phyloP scores from a whole-genome alignment of 768 basidiomycete genomes.

The Mycena rebaudengoi region DNA sequence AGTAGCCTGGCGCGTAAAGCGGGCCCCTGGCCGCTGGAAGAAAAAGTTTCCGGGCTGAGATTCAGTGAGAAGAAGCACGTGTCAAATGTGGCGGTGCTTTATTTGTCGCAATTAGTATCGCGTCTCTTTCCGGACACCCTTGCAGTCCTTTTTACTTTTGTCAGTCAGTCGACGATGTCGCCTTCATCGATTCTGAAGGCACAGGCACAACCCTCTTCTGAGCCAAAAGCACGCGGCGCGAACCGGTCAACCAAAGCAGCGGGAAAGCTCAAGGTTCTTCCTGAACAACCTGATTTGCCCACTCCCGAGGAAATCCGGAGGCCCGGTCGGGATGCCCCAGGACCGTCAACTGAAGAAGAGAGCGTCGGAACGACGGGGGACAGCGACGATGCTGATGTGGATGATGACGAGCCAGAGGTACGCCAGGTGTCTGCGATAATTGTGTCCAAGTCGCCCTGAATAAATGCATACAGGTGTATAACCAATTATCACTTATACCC shows the following conservation, averaged over 20 bases:
- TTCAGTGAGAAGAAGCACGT: too few relatives aligned
- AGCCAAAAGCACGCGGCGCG: slow-evolving; percentile 72
- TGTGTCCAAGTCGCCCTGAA: not conserved
- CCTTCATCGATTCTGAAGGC: slow-evolving; percentile 29
- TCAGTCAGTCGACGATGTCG: slow-evolving; percentile 11
- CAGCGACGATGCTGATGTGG: slow-evolving; percentile 78
- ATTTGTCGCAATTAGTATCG: too few relatives aligned
- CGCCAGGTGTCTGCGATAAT: slow-evolving; percentile 73
- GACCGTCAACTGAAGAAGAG: slow-evolving; percentile 53
- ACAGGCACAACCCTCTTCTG: slow-evolving; percentile 32
- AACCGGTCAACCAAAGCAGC: slow-evolving; percentile 84
- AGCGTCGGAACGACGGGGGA: slow-evolving; percentile 61
- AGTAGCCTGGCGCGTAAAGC: too few relatives aligned
- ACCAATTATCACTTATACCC: slow-evolving; percentile 92
- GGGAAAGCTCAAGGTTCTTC: slow-evolving; percentile 88
- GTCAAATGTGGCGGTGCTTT: too few relatives aligned
- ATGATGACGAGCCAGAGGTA: slow-evolving; percentile 65
- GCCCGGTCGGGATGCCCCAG: slow-evolving; percentile 28
- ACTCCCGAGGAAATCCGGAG: slow-evolving; percentile 38
- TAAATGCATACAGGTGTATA: slow-evolving; percentile 72
- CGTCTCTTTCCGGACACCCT: too few relatives aligned
- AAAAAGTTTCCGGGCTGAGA: too few relatives aligned
- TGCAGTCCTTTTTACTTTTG: too few relatives aligned
- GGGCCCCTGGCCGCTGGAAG: too few relatives aligned
- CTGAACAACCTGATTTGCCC: slow-evolving; percentile 77